Evolutionary conservation across 495 filamentous ascomycete species (phyloP).

Genomic region (Letharia columbiana): DNA sequence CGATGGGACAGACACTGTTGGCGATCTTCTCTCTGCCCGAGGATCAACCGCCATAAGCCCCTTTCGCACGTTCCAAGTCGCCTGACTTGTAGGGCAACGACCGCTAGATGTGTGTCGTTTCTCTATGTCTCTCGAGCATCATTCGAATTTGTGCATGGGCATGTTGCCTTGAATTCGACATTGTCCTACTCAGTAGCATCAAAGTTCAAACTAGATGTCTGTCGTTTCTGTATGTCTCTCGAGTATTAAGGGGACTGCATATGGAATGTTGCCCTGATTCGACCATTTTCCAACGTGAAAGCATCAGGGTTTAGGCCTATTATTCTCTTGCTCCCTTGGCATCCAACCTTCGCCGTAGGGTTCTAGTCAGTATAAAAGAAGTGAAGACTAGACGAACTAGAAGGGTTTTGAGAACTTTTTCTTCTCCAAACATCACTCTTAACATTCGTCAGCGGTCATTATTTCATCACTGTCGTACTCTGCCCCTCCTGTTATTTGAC

Average conservation of each 20-base stretch:
- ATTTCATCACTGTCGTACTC: slow-evolving; percentile 26
- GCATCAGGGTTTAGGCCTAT: no score
- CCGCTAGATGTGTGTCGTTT: no score
- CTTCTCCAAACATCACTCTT: not conserved
- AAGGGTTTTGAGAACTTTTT: not conserved
- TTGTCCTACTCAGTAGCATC: no score
- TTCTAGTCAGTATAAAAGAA: not conserved
- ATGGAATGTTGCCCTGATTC: not conserved
- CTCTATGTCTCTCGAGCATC: no score
- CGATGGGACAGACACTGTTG: not conserved
- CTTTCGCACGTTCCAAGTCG: no score
- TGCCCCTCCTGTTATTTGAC: slow-evolving; percentile 18
- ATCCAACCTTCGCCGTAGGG: not conserved
- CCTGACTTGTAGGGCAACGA: no score
- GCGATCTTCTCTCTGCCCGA: not conserved
- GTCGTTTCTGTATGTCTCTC: not conserved
- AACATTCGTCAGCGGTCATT: slow-evolving; percentile 16
- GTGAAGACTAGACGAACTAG: not conserved
- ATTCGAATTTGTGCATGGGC: no score
- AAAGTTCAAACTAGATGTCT: not conserved
- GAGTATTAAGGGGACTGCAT: not conserved
- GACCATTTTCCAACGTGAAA: not conserved
- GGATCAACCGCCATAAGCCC: not conserved
- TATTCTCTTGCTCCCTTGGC: not conserved
- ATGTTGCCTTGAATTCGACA: no score